Evolutionary conservation across 2,329 filamentous ascomycete species (phyloP), one percentile per base, ranked within the genome.

Genomic region (Stenocarpella maydis): DNA sequence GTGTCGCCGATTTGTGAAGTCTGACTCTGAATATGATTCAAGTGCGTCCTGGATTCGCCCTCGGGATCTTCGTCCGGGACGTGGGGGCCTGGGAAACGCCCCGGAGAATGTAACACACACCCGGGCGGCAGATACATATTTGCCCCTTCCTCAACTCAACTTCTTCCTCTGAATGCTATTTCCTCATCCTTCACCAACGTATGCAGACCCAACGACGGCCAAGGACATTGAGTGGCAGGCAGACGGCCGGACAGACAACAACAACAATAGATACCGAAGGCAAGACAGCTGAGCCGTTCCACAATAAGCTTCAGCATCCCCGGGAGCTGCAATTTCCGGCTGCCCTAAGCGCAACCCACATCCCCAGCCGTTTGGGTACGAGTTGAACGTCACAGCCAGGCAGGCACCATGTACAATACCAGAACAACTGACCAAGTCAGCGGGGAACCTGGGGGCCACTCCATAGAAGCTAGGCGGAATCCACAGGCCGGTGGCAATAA

Each of bases 311-410:
- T 37, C 41, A 41, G 41, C 28, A 61, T 61, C 58, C 58, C 58
- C 47, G 58, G 39, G 52, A 47, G 52, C 52, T 47, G 64, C 52
- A 67, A 67, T 67, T 58, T 67, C 64, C 64, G 64, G 64, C 28
- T 15, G 39, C 26, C 26, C 47, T 28, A n/a, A 61, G 58, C 50
- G 6, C 31, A 47, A 41, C 52, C 64, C 64, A 67, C 64, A 58
- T 67, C 39, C 53, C 41, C 64, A 41, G 64, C 52, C 8, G 28
- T 39, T 58, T 28, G 52, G 64, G 34, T 67, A 67, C 58, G 41
- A 49, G 37, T 14, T 28, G 14, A 12, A 47, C n/a, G 26, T 41
- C 39, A 26, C 21, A 49, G 49, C 17, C 58, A 19, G 41, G 26
- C 58, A 24, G 21, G 34, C 19, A 41, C 31, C 34, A 37, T 2